Evolutionary conservation across 805 yeast species (phyloP).

Genomic region (Trichomonascus vanleenenianus): DNA sequence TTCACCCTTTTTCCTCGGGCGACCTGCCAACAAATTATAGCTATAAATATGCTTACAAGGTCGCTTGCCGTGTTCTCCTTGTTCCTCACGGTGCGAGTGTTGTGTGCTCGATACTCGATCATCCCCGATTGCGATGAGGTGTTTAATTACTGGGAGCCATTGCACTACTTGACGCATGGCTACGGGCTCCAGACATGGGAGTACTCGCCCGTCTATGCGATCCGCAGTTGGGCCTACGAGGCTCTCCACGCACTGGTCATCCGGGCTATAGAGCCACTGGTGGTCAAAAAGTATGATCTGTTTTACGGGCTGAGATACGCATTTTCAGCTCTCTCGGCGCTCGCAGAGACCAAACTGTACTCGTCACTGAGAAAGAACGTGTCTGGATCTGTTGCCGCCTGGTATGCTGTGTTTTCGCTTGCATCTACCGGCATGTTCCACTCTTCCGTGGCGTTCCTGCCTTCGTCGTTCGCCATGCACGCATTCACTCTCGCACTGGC

Average conservation of each 20-base stretch:
- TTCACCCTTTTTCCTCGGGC: background rate
- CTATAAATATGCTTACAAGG: background rate
- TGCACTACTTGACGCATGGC: slow-evolving; percentile 65
- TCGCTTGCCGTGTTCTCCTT: slow-evolving; percentile 11
- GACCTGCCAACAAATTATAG: no score
- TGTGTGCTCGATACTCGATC: slow-evolving; percentile 48
- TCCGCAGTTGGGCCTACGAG: slow-evolving; percentile 78
- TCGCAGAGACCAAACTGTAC: slow-evolving; percentile 48
- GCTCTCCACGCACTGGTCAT: slow-evolving; percentile 33
- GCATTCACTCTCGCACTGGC: slow-evolving; percentile 30
- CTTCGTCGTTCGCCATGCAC: slow-evolving; percentile 69
- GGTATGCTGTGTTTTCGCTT: slow-evolving; percentile 57
- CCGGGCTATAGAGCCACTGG: slow-evolving; percentile 12
- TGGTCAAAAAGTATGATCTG: slow-evolving; percentile 14
- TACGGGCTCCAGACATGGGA: slow-evolving; percentile 97
- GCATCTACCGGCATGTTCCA: slow-evolving; percentile 80
- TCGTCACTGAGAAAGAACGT: slow-evolving; percentile 33
- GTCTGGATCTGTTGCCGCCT: slow-evolving; percentile 37
- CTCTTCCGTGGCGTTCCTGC: slow-evolving; percentile 78
- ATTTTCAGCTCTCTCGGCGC: slow-evolving; percentile 35
- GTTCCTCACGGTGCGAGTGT: slow-evolving; percentile 22
- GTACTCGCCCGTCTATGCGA: slow-evolving; percentile 82
- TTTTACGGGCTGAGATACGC: slow-evolving; percentile 50
- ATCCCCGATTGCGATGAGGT: slow-evolving; percentile 91
- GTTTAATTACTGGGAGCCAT: slow-evolving; percentile 92